phyloP scores from a whole-genome alignment of 2,329 filamentous ascomycete genomes.

The Colletotrichum limetticola region DNA sequence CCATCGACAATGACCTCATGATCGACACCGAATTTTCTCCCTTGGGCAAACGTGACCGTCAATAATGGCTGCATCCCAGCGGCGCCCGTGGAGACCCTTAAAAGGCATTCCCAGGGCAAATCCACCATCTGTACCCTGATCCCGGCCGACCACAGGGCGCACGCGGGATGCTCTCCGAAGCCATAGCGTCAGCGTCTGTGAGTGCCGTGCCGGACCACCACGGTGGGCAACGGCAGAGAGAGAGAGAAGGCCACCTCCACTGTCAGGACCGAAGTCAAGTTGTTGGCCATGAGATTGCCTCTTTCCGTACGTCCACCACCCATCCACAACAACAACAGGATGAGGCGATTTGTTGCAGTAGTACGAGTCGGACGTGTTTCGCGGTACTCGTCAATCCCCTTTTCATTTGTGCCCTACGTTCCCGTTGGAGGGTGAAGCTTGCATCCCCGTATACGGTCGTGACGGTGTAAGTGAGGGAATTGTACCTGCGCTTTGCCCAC shows the following conservation, averaged over 20 bases:
- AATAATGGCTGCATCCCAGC: conserved; percentile 32
- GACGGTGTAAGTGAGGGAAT: neutral
- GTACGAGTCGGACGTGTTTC: too few species aligned
- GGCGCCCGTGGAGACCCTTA: conserved; percentile 24
- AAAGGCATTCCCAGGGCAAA: conserved; percentile 27
- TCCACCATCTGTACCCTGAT: conserved; percentile 20
- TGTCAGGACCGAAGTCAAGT: neutral
- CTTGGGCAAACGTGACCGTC: conserved; percentile 28
- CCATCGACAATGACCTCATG: conserved; percentile 35
- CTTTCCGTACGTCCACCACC: neutral
- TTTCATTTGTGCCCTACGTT: neutral
- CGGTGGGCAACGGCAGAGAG: neutral
- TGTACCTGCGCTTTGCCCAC: conserved; percentile 16
- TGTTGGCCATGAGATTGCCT: neutral
- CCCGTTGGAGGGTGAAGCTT: conserved; percentile 4
- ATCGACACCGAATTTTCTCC: conserved; percentile 21
- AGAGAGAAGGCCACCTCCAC: neutral
- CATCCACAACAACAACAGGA: neutral
- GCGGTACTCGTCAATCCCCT: neutral
- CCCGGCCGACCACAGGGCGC: conserved; percentile 1
- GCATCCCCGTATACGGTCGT: neutral
- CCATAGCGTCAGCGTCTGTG: conserved; percentile 1
- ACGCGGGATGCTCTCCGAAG: conserved; percentile 28
- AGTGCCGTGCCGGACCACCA: conserved; percentile 26
- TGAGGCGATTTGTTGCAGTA: neutral